Conservation (phyloP, 2,329 filamentous ascomycete genomes). For the Hypoxylon sp. region DNA sequence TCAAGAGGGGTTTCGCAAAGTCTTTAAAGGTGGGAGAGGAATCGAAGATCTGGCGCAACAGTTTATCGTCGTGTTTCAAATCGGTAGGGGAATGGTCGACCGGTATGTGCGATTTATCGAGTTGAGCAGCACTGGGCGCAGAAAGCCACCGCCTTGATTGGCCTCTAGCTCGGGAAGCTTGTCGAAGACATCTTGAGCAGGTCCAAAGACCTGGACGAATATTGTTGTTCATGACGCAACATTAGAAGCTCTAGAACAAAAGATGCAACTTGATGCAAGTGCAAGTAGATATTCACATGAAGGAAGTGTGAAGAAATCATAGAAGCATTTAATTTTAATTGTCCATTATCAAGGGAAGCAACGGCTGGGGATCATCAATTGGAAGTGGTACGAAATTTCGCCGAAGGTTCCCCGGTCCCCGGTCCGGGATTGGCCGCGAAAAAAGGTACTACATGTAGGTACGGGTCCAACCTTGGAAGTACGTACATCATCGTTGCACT, state of each 20-base stretch:
- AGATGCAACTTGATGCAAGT: slow-evolving; percentile 1
- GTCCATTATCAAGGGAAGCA: slow-evolving; percentile 6
- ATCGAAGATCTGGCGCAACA: slow-evolving; percentile 87
- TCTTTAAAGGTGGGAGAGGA: slow-evolving; percentile 77
- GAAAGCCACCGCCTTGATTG: slow-evolving; percentile 56
- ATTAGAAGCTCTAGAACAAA: slow-evolving; percentile 19
- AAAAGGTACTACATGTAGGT: too few species aligned
- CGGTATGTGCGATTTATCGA: slow-evolving; percentile 47
- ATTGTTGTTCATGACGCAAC: slow-evolving; percentile 54
- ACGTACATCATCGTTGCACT: slow-evolving; percentile 36
- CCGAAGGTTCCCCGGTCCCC: slow-evolving; percentile 37
- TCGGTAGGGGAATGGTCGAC: slow-evolving; percentile 50
- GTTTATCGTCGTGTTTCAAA: slow-evolving; percentile 75
- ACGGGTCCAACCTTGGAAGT: slow-evolving; percentile 18
- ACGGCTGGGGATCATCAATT: slow-evolving; percentile 13
- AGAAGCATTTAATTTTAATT: background rate
- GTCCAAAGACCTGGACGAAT: slow-evolving; percentile 66
- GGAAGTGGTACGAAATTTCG: slow-evolving; percentile 26
- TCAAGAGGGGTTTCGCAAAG: slow-evolving; percentile 62
- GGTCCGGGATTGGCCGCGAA: slow-evolving; percentile 47
- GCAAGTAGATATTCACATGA: slow-evolving; percentile 11
- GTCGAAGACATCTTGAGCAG: slow-evolving; percentile 69
- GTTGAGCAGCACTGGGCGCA: slow-evolving; percentile 53
- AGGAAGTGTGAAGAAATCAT: background rate
- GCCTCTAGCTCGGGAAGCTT: slow-evolving; percentile 50